phyloP scores from a whole-genome alignment of 148 eudicot genomes.

The Beta vulgaris region DNA sequence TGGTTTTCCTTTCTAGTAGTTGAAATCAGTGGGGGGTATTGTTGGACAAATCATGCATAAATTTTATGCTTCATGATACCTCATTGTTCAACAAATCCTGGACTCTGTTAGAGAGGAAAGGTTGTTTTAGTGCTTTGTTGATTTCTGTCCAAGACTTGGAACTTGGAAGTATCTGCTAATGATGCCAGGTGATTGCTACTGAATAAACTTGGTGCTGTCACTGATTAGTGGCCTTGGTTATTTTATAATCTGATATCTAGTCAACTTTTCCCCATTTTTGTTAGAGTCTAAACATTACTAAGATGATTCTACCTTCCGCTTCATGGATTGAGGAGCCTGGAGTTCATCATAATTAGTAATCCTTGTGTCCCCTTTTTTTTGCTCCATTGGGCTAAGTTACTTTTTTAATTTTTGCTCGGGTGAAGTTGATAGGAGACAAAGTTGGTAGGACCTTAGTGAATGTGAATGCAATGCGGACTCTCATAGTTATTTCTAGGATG shows the following conservation, averaged over 20 bases:
- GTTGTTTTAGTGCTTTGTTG: background rate
- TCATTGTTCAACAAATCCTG: background rate
- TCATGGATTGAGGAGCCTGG: background rate
- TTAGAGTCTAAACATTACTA: background rate
- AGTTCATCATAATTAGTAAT: background rate
- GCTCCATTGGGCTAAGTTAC: no score
- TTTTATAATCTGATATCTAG: background rate
- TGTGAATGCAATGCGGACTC: no score
- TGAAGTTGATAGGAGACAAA: no score
- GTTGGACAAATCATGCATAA: background rate
- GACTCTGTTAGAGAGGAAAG: background rate
- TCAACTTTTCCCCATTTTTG: background rate
- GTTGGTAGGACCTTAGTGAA: no score
- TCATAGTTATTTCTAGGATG: no score
- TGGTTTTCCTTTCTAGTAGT: background rate
- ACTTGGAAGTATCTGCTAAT: background rate
- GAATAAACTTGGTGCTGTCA: background rate
- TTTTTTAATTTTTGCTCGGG: no score
- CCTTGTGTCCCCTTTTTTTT: no score
- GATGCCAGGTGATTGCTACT: background rate
- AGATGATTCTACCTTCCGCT: background rate
- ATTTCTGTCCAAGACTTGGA: background rate
- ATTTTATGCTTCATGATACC: background rate
- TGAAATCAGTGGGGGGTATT: background rate
- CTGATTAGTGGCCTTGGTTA: background rate